These are phyloP conservation scores for Heliamphora pulchella DNA, from an alignment of 179 eudicot genomes.

Conservation along the genomic window DNA sequence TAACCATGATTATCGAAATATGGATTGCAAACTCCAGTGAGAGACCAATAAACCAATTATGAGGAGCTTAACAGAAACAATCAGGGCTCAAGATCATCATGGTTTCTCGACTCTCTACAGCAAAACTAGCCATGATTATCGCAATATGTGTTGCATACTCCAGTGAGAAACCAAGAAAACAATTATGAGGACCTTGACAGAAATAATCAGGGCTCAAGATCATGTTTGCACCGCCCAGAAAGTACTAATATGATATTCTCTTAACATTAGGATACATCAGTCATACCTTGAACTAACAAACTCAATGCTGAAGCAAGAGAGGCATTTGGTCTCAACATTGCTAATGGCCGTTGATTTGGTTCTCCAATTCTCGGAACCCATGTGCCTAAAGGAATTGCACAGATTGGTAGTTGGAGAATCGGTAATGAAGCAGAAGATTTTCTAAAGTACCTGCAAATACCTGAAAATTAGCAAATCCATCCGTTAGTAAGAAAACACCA, in stretches of 20 bases:
- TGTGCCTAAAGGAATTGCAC: conserved; percentile 76
- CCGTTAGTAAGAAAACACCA: conserved; percentile 15
- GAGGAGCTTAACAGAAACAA: neutral
- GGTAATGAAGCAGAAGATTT: conserved; percentile 45
- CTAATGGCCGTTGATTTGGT: conserved; percentile 51
- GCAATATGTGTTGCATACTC: neutral
- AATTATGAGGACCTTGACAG: neutral
- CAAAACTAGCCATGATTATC: neutral
- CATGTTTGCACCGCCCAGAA: neutral
- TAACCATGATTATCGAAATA: neutral
- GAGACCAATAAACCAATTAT: neutral
- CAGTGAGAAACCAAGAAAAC: neutral
- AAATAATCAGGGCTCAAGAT: neutral
- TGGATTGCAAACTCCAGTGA: neutral
- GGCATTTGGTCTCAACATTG: conserved; percentile 70
- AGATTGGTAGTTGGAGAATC: conserved; percentile 36
- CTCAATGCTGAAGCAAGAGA: conserved; percentile 67
- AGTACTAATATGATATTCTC: neutral
- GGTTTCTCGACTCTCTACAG: neutral
- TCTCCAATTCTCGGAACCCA: conserved; percentile 93
- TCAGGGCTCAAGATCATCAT: neutral
- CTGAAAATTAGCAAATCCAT: conserved; percentile 29
- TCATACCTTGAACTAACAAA: conserved; percentile 70
- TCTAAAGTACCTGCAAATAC: conserved; percentile 54
- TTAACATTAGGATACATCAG: neutral